Percentiles rank a stretch among this genome's conserved stretches.
Conservation (phyloP, 2,329 filamentous ascomycete species). For the Colletotrichum siamense region DNA sequence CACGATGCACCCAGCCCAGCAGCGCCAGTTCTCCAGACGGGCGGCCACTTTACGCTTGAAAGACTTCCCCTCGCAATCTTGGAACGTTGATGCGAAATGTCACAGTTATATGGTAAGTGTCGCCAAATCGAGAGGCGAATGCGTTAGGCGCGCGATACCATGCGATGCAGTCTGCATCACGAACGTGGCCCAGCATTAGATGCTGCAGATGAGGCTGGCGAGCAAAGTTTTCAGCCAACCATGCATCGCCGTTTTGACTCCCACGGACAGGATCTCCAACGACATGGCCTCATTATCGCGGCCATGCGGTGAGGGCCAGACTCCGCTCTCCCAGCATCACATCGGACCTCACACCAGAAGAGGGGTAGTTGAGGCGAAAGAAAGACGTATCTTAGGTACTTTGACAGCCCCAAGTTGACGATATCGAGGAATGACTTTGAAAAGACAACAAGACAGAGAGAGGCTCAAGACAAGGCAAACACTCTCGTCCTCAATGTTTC, state of each 20-base stretch:
- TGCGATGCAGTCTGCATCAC: not conserved
- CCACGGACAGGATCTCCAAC: not conserved
- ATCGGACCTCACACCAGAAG: not conserved
- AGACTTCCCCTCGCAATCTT: not conserved
- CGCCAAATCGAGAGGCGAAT: not conserved
- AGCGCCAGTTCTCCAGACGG: not conserved
- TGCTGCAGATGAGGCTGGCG: not conserved
- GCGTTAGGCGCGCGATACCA: not conserved
- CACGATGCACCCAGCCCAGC: not conserved
- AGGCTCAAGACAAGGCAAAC: not conserved
- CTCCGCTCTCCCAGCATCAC: not conserved
- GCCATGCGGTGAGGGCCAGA: not conserved
- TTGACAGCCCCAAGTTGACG: not conserved
- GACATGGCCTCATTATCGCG: not conserved
- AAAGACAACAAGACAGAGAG: not conserved
- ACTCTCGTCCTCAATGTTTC: constrained; percentile 17
- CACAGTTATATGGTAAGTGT: not conserved
- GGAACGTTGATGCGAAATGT: not conserved
- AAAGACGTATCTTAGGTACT: not conserved
- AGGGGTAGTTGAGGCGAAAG: not conserved
- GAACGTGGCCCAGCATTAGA: not conserved
- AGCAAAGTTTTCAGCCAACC: not conserved
- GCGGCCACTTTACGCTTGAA: not conserved
- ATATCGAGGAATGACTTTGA: not conserved
- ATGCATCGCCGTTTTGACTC: not conserved